Percentiles rank a stretch among this genome's conserved stretches.
Evolutionary conservation across 2,329 filamentous ascomycete species (phyloP).

Genomic region (Xylaria sp.): DNA sequence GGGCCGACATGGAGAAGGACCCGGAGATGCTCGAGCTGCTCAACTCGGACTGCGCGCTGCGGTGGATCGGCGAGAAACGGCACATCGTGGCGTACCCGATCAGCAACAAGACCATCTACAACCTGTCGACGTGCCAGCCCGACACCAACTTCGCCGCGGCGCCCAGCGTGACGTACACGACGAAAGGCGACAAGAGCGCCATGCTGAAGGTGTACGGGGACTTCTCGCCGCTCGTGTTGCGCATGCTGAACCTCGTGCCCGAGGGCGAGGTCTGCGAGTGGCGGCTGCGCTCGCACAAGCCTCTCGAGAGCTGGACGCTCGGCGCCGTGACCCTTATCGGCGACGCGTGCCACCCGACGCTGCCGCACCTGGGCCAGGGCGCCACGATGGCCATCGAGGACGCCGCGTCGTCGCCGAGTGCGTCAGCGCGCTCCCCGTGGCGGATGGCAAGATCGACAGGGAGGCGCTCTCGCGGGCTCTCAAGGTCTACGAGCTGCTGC

Average conservation of each 20-base stretch:
- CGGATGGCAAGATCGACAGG: conserved; percentile 33
- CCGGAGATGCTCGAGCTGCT: conserved; percentile 71
- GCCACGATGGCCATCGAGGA: conserved; percentile 74
- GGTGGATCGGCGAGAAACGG: conserved; percentile 77
- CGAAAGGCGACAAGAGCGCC: conserved; percentile 62
- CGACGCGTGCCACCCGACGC: conserved; percentile 70
- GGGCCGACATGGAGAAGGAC: conserved; percentile 69
- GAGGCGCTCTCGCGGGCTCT: conserved; percentile 55
- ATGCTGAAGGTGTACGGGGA: conserved; percentile 67
- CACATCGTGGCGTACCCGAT: conserved; percentile 84
- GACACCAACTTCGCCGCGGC: conserved; percentile 65
- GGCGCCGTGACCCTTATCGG: conserved; percentile 64
- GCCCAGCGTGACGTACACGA: conserved; percentile 66
- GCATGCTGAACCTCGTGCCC: conserved; percentile 64
- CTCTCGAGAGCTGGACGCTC: conserved; percentile 63
- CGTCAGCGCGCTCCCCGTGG: conserved; percentile 42
- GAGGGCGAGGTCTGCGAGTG: conserved; percentile 70
- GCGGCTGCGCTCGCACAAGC: conserved; percentile 64
- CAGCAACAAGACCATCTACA: conserved; percentile 68
- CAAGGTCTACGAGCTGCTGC: conserved; percentile 59
- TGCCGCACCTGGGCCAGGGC: conserved; percentile 71
- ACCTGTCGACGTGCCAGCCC: conserved; percentile 67
- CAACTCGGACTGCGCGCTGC: conserved; percentile 68
- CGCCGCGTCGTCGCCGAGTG: conserved; percentile 62
- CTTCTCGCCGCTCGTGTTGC: conserved; percentile 64